Evolutionary conservation across 441 rosid genomes (phyloP).

Genomic region (Erodium texanum): DNA sequence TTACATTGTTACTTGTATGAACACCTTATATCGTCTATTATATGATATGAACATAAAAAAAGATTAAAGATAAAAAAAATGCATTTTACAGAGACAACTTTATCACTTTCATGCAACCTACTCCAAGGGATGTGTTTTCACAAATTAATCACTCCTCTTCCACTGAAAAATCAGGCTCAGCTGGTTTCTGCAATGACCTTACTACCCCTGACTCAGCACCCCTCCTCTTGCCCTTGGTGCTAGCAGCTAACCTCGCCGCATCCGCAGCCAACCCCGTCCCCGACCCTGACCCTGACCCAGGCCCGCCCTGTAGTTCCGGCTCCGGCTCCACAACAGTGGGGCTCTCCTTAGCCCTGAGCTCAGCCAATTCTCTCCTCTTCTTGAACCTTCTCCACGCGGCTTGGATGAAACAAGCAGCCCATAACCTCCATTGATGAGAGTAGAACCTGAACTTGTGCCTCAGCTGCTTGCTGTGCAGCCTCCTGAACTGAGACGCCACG

Average conservation of each 20-base stretch:
- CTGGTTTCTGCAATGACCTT: neutral
- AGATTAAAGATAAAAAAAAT: too few species aligned
- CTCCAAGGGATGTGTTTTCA: too few species aligned
- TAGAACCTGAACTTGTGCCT: conserved; percentile 58
- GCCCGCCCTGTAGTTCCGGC: too few species aligned
- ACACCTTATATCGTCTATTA: too few species aligned
- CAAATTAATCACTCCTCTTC: neutral
- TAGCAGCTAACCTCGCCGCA: neutral
- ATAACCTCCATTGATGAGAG: conserved; percentile 62
- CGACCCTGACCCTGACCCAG: too few species aligned
- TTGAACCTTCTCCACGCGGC: conserved; percentile 50
- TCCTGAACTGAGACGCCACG: conserved; percentile 56
- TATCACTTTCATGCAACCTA: too few species aligned
- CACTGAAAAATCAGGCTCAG: neutral
- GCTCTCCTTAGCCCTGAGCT: conserved; percentile 45
- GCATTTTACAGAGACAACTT: too few species aligned
- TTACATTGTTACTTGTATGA: too few species aligned
- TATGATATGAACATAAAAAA: too few species aligned
- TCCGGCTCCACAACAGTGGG: neutral
- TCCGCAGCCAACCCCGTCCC: too few species aligned
- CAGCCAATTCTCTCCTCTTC: conserved; percentile 40
- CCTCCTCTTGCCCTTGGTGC: neutral
- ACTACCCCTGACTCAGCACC: neutral
- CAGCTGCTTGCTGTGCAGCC: conserved; percentile 54
- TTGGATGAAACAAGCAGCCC: conserved; percentile 65